Evolutionary conservation across 768 basidiomycete species (phyloP), one percentile per base, ranked within the genome.

Genomic region (Lentinus brumalis): DNA sequence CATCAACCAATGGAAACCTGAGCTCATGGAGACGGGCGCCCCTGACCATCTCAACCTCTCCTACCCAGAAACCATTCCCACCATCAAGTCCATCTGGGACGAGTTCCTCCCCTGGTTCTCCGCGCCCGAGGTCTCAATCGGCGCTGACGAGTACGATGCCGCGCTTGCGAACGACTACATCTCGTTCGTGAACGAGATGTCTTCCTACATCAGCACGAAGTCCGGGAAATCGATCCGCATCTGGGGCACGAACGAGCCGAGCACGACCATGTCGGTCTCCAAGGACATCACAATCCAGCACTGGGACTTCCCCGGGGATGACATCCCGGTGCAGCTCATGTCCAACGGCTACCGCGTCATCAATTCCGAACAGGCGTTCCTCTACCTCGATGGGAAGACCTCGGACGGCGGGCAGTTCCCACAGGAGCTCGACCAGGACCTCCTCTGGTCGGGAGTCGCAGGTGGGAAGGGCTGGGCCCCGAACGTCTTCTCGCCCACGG

Each of bases 161-260:
- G 61, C 69, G 4, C 69, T 80, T n/a, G 79, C 77, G 1, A 65
- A 79, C 52, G 76, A 74, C 53, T 82, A 80, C 59, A 74, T 78
- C 50, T 63, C 70, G 2, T 81, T 78, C 59, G 75, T 82, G 54
- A 79, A 81, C 53, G 72, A 71, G 54, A 80, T 82, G 79, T 67
- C 75, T 5, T 59, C 65, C 11, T 78, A 74, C 68, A 75, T 81
- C 39, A 10, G 56, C 38, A 21, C 62, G n/a, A 54, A 50, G 11
- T 58, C 65, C 18, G 68, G 72, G 26, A 81, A 81, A 67, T 66
- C 68, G 7, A 77, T 80, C 41, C 78, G 80, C 31, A 69, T 72
- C 3, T 82, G 80, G 80, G 78, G 79, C 7, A 77, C 79, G 18
- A 69, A 77, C 64, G 78, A 79, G 67, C 75, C 78, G 15, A 76